Evolutionary conservation across 495 filamentous ascomycete genomes (phyloP).

Genomic region (Neurospora terricola): DNA sequence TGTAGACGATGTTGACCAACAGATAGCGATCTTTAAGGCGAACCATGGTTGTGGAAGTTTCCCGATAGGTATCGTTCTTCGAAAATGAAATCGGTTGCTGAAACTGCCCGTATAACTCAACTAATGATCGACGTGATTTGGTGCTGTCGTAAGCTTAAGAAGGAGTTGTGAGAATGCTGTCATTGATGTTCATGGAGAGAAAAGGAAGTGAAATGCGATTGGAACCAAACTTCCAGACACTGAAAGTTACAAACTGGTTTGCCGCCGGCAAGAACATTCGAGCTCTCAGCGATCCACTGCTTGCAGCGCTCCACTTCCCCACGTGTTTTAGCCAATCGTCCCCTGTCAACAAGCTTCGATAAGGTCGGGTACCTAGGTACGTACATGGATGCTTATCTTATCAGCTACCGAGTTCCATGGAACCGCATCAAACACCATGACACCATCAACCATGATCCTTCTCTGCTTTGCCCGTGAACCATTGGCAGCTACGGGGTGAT

Average conservation of each 20-base stretch:
- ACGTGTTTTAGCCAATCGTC: not conserved
- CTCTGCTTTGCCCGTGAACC: not conserved
- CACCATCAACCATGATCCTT: not conserved
- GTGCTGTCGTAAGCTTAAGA: not conserved
- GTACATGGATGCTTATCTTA: not conserved
- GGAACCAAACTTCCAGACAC: not conserved
- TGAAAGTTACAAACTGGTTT: not conserved
- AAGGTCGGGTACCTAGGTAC: too few species aligned
- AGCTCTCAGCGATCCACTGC: not conserved
- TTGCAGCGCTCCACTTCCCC: not conserved
- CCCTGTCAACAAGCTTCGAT: not conserved
- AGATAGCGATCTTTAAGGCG: slow-evolving; percentile 93
- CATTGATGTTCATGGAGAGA: not conserved
- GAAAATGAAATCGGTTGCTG: too few species aligned
- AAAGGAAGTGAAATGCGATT: not conserved
- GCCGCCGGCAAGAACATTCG: not conserved
- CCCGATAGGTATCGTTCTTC: not conserved
- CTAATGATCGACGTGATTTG: too few species aligned
- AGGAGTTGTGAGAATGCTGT: not conserved
- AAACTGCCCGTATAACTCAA: too few species aligned
- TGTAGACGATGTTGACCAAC: slow-evolving; percentile 84
- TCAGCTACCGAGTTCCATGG: not conserved
- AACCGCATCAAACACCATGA: not conserved
- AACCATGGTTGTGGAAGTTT: slow-evolving; percentile 54
- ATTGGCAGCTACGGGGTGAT: not conserved